phyloP scores from a whole-genome alignment of 2,329 filamentous ascomycete species.

The Rutstroemia sp. region DNA sequence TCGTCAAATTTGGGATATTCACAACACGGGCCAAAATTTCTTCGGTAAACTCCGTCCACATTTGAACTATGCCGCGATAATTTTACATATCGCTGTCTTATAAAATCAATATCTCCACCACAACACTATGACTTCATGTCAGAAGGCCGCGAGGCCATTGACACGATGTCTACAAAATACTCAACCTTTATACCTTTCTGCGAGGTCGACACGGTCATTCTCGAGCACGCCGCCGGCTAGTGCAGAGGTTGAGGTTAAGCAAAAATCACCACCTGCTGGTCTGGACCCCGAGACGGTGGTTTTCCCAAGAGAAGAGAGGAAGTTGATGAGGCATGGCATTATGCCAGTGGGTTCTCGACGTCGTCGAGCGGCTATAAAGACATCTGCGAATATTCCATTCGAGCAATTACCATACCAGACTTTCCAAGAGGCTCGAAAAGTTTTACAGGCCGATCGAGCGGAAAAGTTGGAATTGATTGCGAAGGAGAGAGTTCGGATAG shows the following conservation, averaged over 20 bases:
- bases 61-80: slow-evolving; percentile 17
- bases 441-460: slow-evolving; percentile 71
- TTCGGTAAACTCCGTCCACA: slow-evolving; percentile 17
- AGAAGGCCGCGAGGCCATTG: slow-evolving; percentile 50
- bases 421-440: slow-evolving; percentile 89
- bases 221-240: slow-evolving; percentile 32
- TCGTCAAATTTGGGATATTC: slow-evolving; percentile 9
- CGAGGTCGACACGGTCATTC: slow-evolving; percentile 23
- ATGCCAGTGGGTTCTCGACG: slow-evolving; percentile 77
- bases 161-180: slow-evolving; percentile 43
- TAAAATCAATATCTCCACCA: slow-evolving; percentile 13
- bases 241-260: slow-evolving; percentile 30
- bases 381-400: slow-evolving; percentile 64
- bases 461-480: slow-evolving; percentile 73
- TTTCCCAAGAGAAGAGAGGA: slow-evolving; percentile 55
- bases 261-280: slow-evolving; percentile 30
- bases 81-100: slow-evolving; percentile 15
- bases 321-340: slow-evolving; percentile 59
- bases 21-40: slow-evolving; percentile 20
- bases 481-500: slow-evolving; percentile 60
- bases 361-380: slow-evolving; percentile 66
- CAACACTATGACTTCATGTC: slow-evolving; percentile 48
- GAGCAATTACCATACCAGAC: slow-evolving; percentile 94
- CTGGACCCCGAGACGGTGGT: slow-evolving; percentile 64
- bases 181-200: slow-evolving; percentile 23